Evolutionary conservation across 371 early-diverging fungal species (phyloP).

Genomic region (Phascolomyces articulosus): DNA sequence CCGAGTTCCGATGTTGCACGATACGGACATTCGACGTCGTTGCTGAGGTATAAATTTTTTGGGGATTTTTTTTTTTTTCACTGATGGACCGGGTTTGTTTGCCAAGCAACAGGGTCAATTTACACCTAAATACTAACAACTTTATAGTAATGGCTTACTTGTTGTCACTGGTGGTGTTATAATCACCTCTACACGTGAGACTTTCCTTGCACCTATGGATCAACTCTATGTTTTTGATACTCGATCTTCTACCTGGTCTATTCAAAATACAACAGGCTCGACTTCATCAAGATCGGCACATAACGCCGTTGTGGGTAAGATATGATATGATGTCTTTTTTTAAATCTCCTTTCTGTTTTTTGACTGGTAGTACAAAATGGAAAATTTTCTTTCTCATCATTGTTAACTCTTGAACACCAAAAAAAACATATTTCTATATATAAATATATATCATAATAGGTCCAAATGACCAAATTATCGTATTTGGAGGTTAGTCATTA

Average conservation of each 20-base stretch:
- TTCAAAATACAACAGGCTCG: slow-evolving; percentile 7
- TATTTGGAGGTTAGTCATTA: slow-evolving; percentile 48
- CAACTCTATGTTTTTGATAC: slow-evolving; percentile 33
- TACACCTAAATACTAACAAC: neutral
- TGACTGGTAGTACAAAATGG: neutral
- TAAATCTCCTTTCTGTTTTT: no score
- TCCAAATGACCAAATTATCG: slow-evolving; percentile 34
- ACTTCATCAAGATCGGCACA: slow-evolving; percentile 34
- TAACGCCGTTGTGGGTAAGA: slow-evolving; percentile 47
- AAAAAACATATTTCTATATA: no score
- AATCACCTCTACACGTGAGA: neutral
- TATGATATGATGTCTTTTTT: no score
- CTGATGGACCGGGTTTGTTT: no score
- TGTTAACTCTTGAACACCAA: no score
- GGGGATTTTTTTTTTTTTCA: slow-evolving; percentile 11
- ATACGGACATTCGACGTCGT: slow-evolving; percentile 44
- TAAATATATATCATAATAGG: slow-evolving; percentile 27
- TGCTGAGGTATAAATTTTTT: slow-evolving; percentile 32
- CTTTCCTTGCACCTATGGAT: slow-evolving; percentile 20
- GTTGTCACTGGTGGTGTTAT: slow-evolving; percentile 47
- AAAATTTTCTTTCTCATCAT: neutral
- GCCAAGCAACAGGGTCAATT: no score
- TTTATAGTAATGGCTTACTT: slow-evolving; percentile 35
- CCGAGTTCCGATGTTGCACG: slow-evolving; percentile 17
- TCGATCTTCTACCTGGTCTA: slow-evolving; percentile 25